Percentiles rank a stretch among this genome's conserved stretches.
Evolutionary conservation across 768 basidiomycete genomes (phyloP).

Genomic region (Hygrophorus pudorinus): DNA sequence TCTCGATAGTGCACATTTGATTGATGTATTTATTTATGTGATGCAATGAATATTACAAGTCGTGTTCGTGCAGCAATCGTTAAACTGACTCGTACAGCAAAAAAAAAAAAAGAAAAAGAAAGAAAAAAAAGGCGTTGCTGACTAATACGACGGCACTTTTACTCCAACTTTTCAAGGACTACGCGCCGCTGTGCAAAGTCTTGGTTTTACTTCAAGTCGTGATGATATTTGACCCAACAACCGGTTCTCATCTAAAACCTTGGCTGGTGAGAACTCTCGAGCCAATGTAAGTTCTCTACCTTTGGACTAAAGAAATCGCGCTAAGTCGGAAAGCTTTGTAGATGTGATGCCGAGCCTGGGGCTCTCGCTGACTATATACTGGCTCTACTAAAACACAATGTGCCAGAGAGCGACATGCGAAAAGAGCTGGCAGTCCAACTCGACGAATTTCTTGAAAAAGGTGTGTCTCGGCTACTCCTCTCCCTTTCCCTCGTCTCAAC

Average conservation of each 20-base stretch:
- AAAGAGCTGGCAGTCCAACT: conserved; percentile 68
- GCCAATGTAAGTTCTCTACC: conserved; percentile 59
- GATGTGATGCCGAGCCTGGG: conserved; percentile 93
- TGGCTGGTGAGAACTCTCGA: conserved; percentile 88
- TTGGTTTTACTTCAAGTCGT: not conserved
- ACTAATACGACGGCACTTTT: no score
- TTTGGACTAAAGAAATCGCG: conserved; percentile 7
- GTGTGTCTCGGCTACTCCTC: conserved; percentile 28
- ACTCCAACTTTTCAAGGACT: no score
- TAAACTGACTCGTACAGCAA: not conserved
- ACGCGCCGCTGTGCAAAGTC: no score
- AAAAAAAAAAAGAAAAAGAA: no score
- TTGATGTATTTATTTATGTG: conserved; percentile 2
- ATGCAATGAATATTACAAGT: not conserved
- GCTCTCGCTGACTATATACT: conserved; percentile 92
- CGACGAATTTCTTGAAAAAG: conserved; percentile 89
- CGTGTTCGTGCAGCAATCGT: conserved; percentile 1
- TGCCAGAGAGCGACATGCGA: conserved; percentile 72
- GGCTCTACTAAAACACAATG: conserved; percentile 86
- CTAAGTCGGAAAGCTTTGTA: conserved; percentile 25
- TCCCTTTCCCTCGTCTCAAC: conserved; percentile 8
- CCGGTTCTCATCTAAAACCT: conserved; percentile 60
- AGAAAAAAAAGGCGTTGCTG: no score
- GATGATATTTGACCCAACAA: conserved; percentile 64
- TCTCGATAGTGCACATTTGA: no score